A percentile compares a stretch with the other conserved stretches of the same genome.
These are phyloP conservation scores for Voacanga thouarsii DNA, from an alignment of 257 asterid species.

Conservation along the genomic window DNA sequence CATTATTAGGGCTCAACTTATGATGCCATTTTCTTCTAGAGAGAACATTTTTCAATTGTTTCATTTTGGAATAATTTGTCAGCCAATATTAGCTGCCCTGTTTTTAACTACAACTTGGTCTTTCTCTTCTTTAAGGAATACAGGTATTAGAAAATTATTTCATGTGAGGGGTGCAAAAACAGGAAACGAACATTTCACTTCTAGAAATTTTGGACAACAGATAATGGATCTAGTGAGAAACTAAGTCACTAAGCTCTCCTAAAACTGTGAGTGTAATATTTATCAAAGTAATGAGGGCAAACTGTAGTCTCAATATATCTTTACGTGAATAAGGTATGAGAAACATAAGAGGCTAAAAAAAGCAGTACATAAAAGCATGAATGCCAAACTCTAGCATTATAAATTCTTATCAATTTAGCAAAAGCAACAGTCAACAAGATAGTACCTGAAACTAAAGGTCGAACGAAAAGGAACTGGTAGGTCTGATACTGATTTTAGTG, in stretches of 20 bases:
- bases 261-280: not conserved
- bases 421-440: not conserved
- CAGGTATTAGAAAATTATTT: not conserved
- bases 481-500: slow-evolving; percentile 70
- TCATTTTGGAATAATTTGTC: not conserved
- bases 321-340: not conserved
- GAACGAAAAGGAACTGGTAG: slow-evolving; percentile 74
- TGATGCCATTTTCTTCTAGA: not conserved
- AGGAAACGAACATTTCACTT: not conserved
- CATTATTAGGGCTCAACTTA: not conserved
- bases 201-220: not conserved
- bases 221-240: not conserved
- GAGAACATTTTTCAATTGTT: not conserved
- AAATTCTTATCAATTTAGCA: slow-evolving; percentile 8
- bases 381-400: not conserved
- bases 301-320: not conserved
- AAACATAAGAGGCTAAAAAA: not conserved
- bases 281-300: not conserved
- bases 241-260: not conserved
- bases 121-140: not conserved
- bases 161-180: not conserved
- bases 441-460: slow-evolving; percentile 78
- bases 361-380: not conserved
- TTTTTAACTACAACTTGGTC: not conserved
- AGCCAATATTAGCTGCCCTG: not conserved